phyloP scores from a whole-genome alignment of 306 rosid genomes.

The Pyrus bretschneideri region DNA sequence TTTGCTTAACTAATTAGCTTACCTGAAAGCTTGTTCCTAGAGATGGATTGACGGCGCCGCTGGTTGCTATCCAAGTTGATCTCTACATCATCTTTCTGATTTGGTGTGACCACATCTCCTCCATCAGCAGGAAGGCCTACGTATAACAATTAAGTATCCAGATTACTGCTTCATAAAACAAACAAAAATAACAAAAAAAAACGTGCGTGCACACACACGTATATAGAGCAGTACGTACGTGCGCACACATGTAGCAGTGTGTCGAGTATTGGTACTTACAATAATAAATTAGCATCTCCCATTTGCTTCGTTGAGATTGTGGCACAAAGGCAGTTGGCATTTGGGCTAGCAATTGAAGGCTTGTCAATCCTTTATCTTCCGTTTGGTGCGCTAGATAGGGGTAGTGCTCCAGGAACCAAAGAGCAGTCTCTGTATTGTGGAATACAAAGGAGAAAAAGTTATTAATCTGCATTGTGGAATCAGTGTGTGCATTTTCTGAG shows the following conservation, averaged over 20 bases:
- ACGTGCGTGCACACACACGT: too few relatives aligned
- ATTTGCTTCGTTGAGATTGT: background rate
- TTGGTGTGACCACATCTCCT: background rate
- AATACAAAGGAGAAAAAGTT: background rate
- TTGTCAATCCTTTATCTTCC: background rate
- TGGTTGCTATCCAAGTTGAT: background rate
- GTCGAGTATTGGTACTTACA: background rate
- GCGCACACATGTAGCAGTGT: too few relatives aligned
- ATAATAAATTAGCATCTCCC: background rate
- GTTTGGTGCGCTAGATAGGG: background rate
- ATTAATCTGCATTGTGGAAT: background rate
- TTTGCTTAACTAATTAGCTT: background rate
- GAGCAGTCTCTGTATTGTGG: background rate
- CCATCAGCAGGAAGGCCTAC: background rate
- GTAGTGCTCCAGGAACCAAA: background rate
- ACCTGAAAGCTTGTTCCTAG: background rate
- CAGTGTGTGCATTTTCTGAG: background rate
- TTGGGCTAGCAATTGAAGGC: conserved; percentile 15
- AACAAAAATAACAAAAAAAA: too few relatives aligned
- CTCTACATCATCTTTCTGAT: background rate
- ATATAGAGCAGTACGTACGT: too few relatives aligned
- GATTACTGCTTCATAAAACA: background rate
- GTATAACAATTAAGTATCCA: background rate
- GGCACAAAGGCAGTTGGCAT: conserved; percentile 12
- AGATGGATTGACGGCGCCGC: background rate